These are phyloP conservation scores for Trichoderma gamsii DNA, from an alignment of 495 filamentous ascomycete species.

Conservation along the genomic window DNA sequence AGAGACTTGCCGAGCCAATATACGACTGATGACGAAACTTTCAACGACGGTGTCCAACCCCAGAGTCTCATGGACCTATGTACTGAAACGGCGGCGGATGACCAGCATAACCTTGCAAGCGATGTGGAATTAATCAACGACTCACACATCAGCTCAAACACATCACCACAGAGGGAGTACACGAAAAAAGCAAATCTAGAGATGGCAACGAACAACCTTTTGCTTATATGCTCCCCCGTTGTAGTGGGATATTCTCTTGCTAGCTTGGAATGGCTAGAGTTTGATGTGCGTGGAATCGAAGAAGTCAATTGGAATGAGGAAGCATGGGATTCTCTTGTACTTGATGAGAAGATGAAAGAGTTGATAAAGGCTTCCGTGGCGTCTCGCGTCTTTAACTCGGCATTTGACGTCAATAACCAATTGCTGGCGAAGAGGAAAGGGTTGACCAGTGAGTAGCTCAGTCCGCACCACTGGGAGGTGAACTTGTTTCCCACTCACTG, in stretches of 20 bases:
- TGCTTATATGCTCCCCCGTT: conserved; percentile 54
- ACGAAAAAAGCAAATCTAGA: conserved; percentile 26
- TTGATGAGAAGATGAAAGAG: conserved; percentile 68
- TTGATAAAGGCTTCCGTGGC: conserved; percentile 73
- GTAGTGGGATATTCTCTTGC: conserved; percentile 89
- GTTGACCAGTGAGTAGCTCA: conserved; percentile 41
- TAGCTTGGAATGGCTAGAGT: conserved; percentile 90
- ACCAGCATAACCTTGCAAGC: too few species aligned
- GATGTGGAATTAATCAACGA: too few species aligned
- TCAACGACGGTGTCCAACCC: too few species aligned
- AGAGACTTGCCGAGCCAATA: too few species aligned
- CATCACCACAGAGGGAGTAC: conserved; percentile 59
- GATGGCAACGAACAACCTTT: conserved; percentile 62
- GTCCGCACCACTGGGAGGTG: background rate
- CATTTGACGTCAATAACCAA: conserved; percentile 77
- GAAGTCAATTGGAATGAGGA: conserved; percentile 77
- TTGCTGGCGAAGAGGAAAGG: conserved; percentile 61
- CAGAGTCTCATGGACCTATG: too few species aligned
- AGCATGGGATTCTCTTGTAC: conserved; percentile 73
- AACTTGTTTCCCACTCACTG: background rate
- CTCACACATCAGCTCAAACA: conserved; percentile 44
- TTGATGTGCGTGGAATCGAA: conserved; percentile 73
- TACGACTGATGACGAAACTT: too few species aligned
- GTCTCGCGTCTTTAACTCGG: conserved; percentile 69
- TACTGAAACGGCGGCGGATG: too few species aligned